phyloP scores from a whole-genome alignment of 2,329 filamentous ascomycete genomes.

The Diaporthe longicolla region DNA sequence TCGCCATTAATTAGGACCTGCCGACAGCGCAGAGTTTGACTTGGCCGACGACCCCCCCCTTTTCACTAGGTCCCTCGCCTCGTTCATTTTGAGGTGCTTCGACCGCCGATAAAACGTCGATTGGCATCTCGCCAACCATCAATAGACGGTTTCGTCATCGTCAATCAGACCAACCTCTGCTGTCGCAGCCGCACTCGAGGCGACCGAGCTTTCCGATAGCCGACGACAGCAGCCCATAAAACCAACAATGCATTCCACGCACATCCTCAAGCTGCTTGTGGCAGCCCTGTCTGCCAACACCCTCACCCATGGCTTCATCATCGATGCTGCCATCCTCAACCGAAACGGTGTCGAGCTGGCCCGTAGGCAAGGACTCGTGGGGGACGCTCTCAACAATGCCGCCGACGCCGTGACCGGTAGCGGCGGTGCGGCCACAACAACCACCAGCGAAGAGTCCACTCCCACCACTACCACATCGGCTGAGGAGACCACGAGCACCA shows the following conservation, averaged over 20 bases:
- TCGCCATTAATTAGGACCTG: neutral
- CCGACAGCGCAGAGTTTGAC: slow-evolving; percentile 29
- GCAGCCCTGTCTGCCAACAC: slow-evolving; percentile 63
- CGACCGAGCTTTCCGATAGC: slow-evolving; percentile 24
- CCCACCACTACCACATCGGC: neutral
- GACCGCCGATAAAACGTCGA: slow-evolving; percentile 6
- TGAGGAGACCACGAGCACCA: neutral
- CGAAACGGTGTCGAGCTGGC: slow-evolving; percentile 46
- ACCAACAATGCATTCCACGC: slow-evolving; percentile 62
- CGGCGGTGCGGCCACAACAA: slow-evolving; percentile 26
- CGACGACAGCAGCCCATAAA: slow-evolving; percentile 28
- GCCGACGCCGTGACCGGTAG: slow-evolving; percentile 32
- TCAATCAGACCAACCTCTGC: slow-evolving; percentile 4
- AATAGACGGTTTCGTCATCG: slow-evolving; percentile 16
- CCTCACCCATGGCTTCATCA: slow-evolving; percentile 60
- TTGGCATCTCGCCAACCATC: neutral
- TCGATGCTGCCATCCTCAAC: slow-evolving; percentile 48
- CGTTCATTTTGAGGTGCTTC: neutral
- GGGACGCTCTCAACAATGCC: slow-evolving; percentile 27
- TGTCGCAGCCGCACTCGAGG: neutral
- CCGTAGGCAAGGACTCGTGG: slow-evolving; percentile 43
- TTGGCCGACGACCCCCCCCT: neutral
- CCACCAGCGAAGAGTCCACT: slow-evolving; percentile 45
- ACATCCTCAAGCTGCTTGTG: slow-evolving; percentile 62
- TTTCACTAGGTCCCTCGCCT: slow-evolving; percentile 28